phyloP scores from a whole-genome alignment of 305 asterid genomes.

The Fraxinus greggii region DNA sequence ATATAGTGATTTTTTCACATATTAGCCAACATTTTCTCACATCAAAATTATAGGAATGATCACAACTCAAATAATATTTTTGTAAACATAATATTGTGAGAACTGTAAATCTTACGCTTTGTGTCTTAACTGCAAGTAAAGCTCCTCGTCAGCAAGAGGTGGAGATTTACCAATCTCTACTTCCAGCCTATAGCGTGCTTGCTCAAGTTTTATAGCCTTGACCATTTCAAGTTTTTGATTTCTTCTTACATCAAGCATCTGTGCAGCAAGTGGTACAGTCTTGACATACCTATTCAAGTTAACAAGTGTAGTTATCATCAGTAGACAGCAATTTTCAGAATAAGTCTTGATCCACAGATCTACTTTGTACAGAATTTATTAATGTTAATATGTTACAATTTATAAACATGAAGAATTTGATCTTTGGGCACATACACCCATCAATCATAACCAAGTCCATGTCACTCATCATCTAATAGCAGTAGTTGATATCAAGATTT shows the following conservation, averaged over 20 bases:
- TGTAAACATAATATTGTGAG: background rate
- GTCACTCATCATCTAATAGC: background rate
- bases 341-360: slow-evolving; percentile 7
- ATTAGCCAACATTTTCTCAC: background rate
- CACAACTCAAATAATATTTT: background rate
- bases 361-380: background rate
- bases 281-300: slow-evolving; percentile 75
- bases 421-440: background rate
- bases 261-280: slow-evolving; percentile 90
- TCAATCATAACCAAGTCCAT: slow-evolving; percentile 8
- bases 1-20: background rate
- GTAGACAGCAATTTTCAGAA: slow-evolving; percentile 13
- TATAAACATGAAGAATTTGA: background rate
- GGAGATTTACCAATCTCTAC: slow-evolving; percentile 98
- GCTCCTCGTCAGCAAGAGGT: slow-evolving; percentile 83
- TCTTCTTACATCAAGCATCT: slow-evolving; percentile 80
- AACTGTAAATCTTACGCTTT: slow-evolving; percentile 62
- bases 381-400: slow-evolving; percentile 6
- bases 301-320: background rate
- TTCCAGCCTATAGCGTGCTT: slow-evolving; percentile 85
- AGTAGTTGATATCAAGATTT: slow-evolving; percentile 3
- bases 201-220: slow-evolving; percentile 67
- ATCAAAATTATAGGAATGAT: background rate
- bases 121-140: slow-evolving; percentile 69
- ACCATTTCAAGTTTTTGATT: slow-evolving; percentile 83